These are phyloP conservation scores for Sugiyamaella smithiae DNA, from an alignment of 805 yeast genomes.

Conservation along the genomic window DNA sequence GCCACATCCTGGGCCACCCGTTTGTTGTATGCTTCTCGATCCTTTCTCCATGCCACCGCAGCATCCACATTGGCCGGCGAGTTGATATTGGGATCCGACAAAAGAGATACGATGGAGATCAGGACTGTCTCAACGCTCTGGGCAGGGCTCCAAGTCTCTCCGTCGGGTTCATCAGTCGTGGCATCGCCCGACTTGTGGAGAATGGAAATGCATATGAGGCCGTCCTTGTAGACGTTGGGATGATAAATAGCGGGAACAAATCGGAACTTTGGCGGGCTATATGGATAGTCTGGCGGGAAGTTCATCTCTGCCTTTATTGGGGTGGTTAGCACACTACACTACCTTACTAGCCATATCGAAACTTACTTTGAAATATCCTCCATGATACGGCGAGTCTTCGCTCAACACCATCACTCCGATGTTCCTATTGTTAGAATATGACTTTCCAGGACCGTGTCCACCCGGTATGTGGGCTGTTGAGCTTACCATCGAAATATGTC, in stretches of 20 bases:
- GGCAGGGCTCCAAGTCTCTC: conserved; percentile 75
- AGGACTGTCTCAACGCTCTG: conserved; percentile 90
- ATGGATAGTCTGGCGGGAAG: conserved; percentile 90
- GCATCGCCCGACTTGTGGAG: conserved; percentile 90
- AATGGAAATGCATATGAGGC: conserved; percentile 88
- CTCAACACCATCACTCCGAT: conserved; percentile 90
- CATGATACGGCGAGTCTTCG: conserved; percentile 86
- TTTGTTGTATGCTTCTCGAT: conserved; percentile 70
- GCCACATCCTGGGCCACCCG: conserved; percentile 74
- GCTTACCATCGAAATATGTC: conserved; percentile 52
- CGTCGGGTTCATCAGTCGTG: conserved; percentile 85
- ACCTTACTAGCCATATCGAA: not conserved
- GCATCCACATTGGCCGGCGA: conserved; percentile 98
- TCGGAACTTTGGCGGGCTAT: conserved; percentile 85
- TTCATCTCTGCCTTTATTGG: conserved; percentile 70
- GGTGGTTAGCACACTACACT: not conserved
- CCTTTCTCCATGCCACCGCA: conserved; percentile 82
- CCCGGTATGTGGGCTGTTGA: too few relatives aligned
- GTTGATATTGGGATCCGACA: conserved; percentile 89
- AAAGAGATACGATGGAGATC: conserved; percentile 81
- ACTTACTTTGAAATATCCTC: conserved; percentile 74
- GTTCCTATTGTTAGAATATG: conserved; percentile 46
- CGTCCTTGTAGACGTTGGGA: conserved; percentile 93
- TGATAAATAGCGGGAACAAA: conserved; percentile 93
- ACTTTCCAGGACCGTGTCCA: not conserved